Evolutionary conservation across 176 grass and related monocot genomes (phyloP).

Genomic region (Chrysopogon serrulatus): DNA sequence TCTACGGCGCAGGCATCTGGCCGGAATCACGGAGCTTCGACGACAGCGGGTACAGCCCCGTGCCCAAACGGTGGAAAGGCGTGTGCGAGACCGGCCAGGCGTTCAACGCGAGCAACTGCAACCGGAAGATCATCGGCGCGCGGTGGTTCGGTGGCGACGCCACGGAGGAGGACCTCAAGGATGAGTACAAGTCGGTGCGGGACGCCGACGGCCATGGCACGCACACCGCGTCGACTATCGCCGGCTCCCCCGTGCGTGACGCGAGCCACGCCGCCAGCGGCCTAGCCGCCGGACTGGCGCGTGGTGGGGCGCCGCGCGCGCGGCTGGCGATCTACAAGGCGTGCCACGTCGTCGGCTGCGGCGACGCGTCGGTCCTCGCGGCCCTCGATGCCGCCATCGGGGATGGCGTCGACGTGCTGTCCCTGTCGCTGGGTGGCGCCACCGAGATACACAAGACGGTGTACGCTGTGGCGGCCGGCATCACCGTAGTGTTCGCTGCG

Average conservation of each 20-base stretch:
- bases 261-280: conserved; percentile 13
- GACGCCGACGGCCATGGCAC: conserved; percentile 30
- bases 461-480: conserved; percentile 29
- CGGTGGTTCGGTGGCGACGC: not conserved
- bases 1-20: not conserved
- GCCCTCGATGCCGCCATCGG: conserved; percentile 56
- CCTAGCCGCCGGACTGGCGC: conserved; percentile 21
- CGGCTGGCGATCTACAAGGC: conserved; percentile 56
- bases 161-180: not conserved
- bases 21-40: not conserved
- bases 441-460: not conserved
- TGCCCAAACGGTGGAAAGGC: conserved; percentile 9
- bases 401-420: conserved; percentile 65
- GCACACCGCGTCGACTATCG: conserved; percentile 44
- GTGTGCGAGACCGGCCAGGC: not conserved
- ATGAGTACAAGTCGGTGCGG: conserved; percentile 31
- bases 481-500: not conserved
- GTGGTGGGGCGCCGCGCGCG: conserved; percentile 47
- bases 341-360: not conserved
- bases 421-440: conserved; percentile 15
- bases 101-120: not conserved
- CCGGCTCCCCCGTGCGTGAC: conserved; percentile 1
- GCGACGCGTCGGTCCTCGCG: not conserved
- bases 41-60: not conserved
- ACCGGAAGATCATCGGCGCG: conserved; percentile 27